These are phyloP conservation scores for Bombardia bombarda DNA, from an alignment of 495 filamentous ascomycete species.

Conservation along the genomic window DNA sequence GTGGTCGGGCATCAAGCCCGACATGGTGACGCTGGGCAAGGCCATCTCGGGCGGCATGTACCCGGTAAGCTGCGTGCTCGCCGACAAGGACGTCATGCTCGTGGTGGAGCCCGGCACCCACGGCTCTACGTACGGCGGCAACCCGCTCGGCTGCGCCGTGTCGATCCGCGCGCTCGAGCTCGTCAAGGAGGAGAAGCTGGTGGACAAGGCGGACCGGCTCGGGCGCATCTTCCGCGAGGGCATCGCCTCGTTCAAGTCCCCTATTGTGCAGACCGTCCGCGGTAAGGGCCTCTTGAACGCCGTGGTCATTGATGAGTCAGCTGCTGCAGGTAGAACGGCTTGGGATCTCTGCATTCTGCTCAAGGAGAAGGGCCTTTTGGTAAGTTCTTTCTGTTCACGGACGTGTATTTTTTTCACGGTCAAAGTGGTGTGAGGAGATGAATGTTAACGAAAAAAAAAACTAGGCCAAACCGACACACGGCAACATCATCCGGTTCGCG, in stretches of 20 bases:
- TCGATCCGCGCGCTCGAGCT: conserved; percentile 95
- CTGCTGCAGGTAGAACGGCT: conserved; percentile 76
- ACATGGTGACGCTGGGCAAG: conserved; percentile 91
- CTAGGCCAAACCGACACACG: conserved; percentile 95
- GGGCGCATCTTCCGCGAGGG: conserved; percentile 81
- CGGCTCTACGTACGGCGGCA: conserved; percentile 94
- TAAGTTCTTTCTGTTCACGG: too few species aligned
- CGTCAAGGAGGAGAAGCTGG: conserved; percentile 82
- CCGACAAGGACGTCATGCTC: conserved; percentile 87
- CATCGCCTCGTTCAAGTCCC: conserved; percentile 58
- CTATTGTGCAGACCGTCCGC: conserved; percentile 74
- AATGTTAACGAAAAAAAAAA: too few species aligned
- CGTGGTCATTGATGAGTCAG: conserved; percentile 89
- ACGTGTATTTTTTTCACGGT: too few species aligned
- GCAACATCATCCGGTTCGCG: conserved; percentile 95
- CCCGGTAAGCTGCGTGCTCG: conserved; percentile 89
- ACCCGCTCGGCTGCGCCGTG: conserved; percentile 93
- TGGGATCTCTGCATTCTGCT: conserved; percentile 96
- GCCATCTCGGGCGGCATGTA: conserved; percentile 98
- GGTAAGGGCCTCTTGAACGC: conserved; percentile 96
- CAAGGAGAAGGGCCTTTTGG: conserved; percentile 91
- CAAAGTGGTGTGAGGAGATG: too few species aligned
- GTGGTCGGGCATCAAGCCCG: conserved; percentile 92
- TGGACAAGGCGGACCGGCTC: conserved; percentile 69
- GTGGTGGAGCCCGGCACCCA: conserved; percentile 96